Evolutionary conservation across 2,329 filamentous ascomycete species (phyloP), one percentile per base, ranked within the genome.

Genomic region (Diplodia mutila): DNA sequence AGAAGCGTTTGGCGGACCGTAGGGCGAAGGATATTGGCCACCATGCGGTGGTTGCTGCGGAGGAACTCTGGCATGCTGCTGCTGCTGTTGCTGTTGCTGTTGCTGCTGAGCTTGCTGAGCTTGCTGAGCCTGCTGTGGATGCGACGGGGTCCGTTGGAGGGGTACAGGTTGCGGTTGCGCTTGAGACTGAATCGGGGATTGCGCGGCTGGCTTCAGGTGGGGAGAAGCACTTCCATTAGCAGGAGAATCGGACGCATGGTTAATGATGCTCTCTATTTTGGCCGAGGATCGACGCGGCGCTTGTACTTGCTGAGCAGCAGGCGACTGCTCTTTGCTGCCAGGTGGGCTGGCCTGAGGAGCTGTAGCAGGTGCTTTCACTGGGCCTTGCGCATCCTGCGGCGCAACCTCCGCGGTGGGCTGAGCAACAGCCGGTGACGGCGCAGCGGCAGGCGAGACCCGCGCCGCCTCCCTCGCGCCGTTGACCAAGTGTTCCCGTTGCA

Each of bases 401-500:
- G 59, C 49, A 55, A 46, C 51, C 25, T 67, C 52, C 9, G 66
- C 49, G n/a, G 59, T 14, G 18, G 46, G 59, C n/a, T 34, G 42
- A 12, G 29, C 51, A 51, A 25, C 46, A 42, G 25, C 37, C 3
- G 66, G 39, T 34, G 57, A 55, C 8, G 49, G 25, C 25, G 34
- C 76, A 11, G 75, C 46, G 72, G 65, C 23, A 71, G 69, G 23
- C 70, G 73, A 23, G 74, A 73, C 63, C 14, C 34, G 37, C 5
- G 53, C 8, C 7, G 32, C 64, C 8, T 66, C 64, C 23, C 73
- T 77, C 9, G 69, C 73, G 18, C 71, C 70, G 61, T 73, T 75
- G 23, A 70, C 71, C 27, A 66, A 71, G 39, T 75, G 73, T 32
- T 69, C 70, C 21, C 54, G 46, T 48, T 66, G 68, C 67, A 81